phyloP scores from a whole-genome alignment of 2,329 filamentous ascomycete genomes.

The Lasiodiplodia citricola region DNA sequence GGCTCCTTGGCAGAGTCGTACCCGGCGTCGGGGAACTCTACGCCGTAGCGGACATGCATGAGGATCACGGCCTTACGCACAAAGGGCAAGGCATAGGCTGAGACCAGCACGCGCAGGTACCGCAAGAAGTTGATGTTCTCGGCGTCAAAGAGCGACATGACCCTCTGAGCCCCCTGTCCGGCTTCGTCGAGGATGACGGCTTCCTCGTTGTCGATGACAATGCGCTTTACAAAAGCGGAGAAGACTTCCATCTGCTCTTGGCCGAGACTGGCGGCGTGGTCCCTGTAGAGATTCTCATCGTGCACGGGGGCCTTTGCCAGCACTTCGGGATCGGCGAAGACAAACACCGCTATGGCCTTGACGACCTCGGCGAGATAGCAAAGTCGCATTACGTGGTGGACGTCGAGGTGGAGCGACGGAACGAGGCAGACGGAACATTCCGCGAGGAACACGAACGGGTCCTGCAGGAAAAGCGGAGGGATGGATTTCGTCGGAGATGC shows the following conservation, averaged over 20 bases:
- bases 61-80: conserved; percentile 84
- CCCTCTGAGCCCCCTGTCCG: not conserved
- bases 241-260: conserved; percentile 41
- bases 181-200: not conserved
- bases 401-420: conserved; percentile 71
- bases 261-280: conserved; percentile 34
- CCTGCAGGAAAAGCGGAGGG: conserved; percentile 67
- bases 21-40: conserved; percentile 77
- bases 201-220: conserved; percentile 34
- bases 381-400: conserved; percentile 78
- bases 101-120: conserved; percentile 55
- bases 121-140: conserved; percentile 39
- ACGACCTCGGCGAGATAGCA: conserved; percentile 92
- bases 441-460: conserved; percentile 80
- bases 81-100: conserved; percentile 88
- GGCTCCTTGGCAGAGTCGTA: conserved; percentile 64
- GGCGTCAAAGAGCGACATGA: conserved; percentile 16
- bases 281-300: conserved; percentile 15
- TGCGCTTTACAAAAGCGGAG: conserved; percentile 39
- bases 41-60: conserved; percentile 84
- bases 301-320: conserved; percentile 14
- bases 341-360: conserved; percentile 71
- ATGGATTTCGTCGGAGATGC: conserved; percentile 45
- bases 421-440: conserved; percentile 76
- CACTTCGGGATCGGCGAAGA: conserved; percentile 29